Conservation (phyloP, 257 asterid species). For the Solanum chaucha region DNA sequence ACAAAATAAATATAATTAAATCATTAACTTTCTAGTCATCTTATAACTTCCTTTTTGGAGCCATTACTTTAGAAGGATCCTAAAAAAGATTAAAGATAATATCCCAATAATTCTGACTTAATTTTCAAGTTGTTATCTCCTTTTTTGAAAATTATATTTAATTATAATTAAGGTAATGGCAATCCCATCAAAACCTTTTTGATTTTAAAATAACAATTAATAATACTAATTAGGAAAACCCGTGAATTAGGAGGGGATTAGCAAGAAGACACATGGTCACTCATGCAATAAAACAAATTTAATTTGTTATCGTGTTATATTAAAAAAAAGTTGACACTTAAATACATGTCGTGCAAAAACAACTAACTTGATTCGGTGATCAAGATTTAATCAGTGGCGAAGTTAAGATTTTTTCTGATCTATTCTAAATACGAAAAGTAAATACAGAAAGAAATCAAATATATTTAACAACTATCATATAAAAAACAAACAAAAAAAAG, state of each 20-base stretch:
- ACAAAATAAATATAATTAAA: not conserved
- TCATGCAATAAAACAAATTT: not conserved
- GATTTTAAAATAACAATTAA: not conserved
- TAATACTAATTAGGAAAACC: not conserved
- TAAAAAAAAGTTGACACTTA: not conserved
- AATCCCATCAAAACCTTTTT: not conserved
- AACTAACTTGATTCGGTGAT: conserved; percentile 24
- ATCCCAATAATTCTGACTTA: conserved; percentile 32
- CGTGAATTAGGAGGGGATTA: not conserved
- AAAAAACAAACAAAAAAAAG: too few species aligned
- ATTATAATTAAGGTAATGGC: not conserved
- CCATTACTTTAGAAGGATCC: conserved; percentile 74
- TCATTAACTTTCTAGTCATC: conserved; percentile 53
- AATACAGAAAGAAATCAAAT: not conserved
- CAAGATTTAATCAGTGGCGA: not conserved
- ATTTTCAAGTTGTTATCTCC: conserved; percentile 44
- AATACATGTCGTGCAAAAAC: conserved; percentile 13
- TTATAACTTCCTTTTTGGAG: conserved; percentile 34
- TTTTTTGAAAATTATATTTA: conserved; percentile 20
- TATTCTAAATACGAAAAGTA: not conserved
- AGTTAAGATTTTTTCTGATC: not conserved
- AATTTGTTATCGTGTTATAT: not conserved
- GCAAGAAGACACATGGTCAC: not conserved
- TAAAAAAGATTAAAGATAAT: conserved; percentile 23
- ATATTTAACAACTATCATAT: not conserved